Evolutionary conservation across 1,284 basidiomycete genomes (phyloP), one percentile per base, ranked within the genome.

Genomic region (Chalciporus piperatoides): DNA sequence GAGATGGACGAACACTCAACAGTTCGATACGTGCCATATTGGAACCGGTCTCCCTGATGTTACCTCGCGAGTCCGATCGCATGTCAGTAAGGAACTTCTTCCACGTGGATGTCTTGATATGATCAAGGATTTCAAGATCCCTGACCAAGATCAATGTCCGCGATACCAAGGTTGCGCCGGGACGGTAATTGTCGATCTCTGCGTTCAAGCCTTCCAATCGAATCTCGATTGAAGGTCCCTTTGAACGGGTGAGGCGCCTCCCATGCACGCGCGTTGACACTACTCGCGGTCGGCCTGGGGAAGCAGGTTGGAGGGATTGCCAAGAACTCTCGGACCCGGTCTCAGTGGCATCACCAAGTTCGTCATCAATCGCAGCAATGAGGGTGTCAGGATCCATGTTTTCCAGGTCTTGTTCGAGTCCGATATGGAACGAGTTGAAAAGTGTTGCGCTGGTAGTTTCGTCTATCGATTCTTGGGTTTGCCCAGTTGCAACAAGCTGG

Each of bases 71-170:
- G 68, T 93, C 91, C 1, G 86, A 78, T 43, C 85, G 80, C 64
- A 95, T 77, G 51, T 84, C 83, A 1, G 93, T 96, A 52, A 99
- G 72, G 67, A 99, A 99, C 63, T 94, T 97, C 68, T 86, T 89
- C 97, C 97, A 99, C 0, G 96, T 98, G 9, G 95, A 97, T 0
- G 95, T 95, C 74, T 92, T 94, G 76, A 99, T 92, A 64, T 97
- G 94, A 70, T 99, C 96, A 46, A 98, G 73, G 55, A 99, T 97
- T 68, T 97, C 92, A 41, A 92, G 61, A 57, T 91, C 80, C 52
- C 72, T 77, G 51, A 89, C 72, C 23, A 83, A 83, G 4, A 80
- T 76, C 46, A 92, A 74, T 3, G 80, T 76, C 49, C 86, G 76
- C 4, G 86, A 87, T 14, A 84, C 78, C 17, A 86, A 69, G 0